A percentile compares a stretch with the other conserved stretches of the same genome.
These are phyloP conservation scores for Dryadomyces quercus-mongolicae DNA, from an alignment of 2,329 filamentous ascomycete genomes.

Conservation along the genomic window DNA sequence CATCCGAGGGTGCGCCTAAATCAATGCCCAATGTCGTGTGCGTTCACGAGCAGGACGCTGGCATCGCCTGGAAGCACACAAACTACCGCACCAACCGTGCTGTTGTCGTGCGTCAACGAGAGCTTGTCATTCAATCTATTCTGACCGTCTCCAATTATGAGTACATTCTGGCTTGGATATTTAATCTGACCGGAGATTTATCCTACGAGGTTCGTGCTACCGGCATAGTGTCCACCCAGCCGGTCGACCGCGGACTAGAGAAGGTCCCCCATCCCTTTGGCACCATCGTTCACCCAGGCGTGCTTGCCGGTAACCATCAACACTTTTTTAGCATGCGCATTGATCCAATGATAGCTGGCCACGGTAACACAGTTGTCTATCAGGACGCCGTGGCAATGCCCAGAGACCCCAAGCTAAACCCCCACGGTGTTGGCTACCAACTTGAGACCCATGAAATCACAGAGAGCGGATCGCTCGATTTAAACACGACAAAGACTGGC, in stretches of 20 bases:
- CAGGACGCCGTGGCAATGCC: constrained; percentile 29
- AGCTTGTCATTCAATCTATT: constrained; percentile 57
- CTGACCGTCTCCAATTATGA: constrained; percentile 62
- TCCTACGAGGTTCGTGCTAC: constrained; percentile 52
- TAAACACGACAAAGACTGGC: constrained; percentile 40
- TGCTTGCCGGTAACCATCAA: constrained; percentile 58
- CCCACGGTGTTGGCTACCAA: constrained; percentile 34
- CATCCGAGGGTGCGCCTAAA: constrained; percentile 36
- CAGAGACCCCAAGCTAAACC: constrained; percentile 27
- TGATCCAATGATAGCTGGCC: constrained; percentile 40
- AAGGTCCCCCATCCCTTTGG: constrained; percentile 39
- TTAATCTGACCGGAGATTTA: constrained; percentile 51
- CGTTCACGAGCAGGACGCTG: constrained; percentile 59
- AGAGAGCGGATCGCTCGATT: constrained; percentile 32
- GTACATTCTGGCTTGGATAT: constrained; percentile 40
- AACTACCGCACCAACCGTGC: constrained; percentile 54
- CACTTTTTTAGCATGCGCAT: constrained; percentile 56
- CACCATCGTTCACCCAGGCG: constrained; percentile 50
- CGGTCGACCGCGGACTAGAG: constrained; percentile 42
- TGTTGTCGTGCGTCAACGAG: constrained; percentile 45
- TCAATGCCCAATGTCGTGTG: constrained; percentile 45
- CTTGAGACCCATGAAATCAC: constrained; percentile 30
- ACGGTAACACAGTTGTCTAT: constrained; percentile 34
- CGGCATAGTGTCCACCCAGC: constrained; percentile 45
- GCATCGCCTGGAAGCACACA: constrained; percentile 60